Conservation (phyloP, 306 rosid genomes). For the Vachellia pachyceras region DNA sequence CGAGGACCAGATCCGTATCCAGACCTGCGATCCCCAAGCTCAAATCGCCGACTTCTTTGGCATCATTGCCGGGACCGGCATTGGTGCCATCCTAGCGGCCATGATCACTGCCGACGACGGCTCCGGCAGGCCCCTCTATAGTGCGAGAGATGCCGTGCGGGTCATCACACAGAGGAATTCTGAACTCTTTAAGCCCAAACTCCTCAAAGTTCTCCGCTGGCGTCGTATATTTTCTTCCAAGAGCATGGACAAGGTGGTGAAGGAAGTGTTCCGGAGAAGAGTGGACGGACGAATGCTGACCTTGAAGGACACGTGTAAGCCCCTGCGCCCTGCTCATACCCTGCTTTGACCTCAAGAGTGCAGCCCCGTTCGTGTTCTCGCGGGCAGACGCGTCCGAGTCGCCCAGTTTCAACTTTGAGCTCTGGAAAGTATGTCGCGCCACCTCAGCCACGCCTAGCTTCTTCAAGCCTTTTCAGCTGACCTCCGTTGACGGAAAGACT, state of each 20-base stretch:
- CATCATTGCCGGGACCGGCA: constrained; percentile 83
- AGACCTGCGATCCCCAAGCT: constrained; percentile 74
- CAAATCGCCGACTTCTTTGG: constrained; percentile 85
- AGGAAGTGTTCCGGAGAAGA: constrained; percentile 61
- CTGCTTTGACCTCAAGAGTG: constrained; percentile 92
- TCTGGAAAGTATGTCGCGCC: constrained; percentile 95
- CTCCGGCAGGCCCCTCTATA: constrained; percentile 75
- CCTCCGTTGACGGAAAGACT: constrained; percentile 82
- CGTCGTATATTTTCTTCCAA: constrained; percentile 57
- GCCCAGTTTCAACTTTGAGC: constrained; percentile 89
- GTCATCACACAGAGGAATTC: constrained; percentile 47
- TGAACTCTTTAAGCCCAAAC: constrained; percentile 53
- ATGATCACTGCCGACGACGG: constrained; percentile 73
- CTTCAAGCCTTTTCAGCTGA: constrained; percentile 77
- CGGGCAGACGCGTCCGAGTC: constrained; percentile 92
- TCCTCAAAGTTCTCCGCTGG: constrained; percentile 53
- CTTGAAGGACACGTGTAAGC: constrained; percentile 85
- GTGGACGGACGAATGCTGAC: constrained; percentile 63
- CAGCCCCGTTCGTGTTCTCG: constrained; percentile 95
- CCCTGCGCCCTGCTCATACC: constrained; percentile 88
- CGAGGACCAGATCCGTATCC: constrained; percentile 96
- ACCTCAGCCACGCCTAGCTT: constrained; percentile 82
- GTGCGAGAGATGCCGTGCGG: constrained; percentile 71
- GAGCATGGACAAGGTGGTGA: constrained; percentile 73
- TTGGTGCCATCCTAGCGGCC: constrained; percentile 83